A percentile compares a stretch with the other conserved stretches of the same genome.
phyloP scores from a whole-genome alignment of 805 yeast species.

The Zygosaccharomyces pseudorouxii region DNA sequence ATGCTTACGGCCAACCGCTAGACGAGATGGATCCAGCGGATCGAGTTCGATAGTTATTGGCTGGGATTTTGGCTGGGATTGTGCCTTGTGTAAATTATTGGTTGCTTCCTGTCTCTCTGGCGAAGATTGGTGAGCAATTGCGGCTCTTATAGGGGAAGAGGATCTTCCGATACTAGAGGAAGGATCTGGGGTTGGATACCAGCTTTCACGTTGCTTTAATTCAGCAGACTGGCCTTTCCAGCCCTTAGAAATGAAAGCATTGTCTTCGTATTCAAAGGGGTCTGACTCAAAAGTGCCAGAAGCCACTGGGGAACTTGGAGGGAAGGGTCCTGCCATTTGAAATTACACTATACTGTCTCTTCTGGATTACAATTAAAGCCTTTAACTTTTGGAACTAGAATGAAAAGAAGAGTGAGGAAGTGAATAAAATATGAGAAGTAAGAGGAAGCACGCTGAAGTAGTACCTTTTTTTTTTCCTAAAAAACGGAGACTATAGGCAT shows the following conservation, averaged over 20 bases:
- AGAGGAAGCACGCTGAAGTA: background rate
- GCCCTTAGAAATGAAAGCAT: background rate
- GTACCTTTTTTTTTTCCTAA: background rate
- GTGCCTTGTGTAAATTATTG: background rate
- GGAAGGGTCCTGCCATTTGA: constrained; percentile 22
- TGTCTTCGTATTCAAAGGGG: background rate
- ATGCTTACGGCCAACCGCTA: constrained; percentile 32
- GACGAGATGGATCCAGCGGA: constrained; percentile 17
- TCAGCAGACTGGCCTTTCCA: background rate
- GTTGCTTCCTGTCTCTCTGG: background rate
- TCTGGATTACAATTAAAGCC: background rate
- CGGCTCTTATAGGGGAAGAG: constrained; percentile 34
- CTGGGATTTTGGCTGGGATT: background rate
- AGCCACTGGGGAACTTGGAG: constrained; percentile 39
- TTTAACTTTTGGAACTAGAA: background rate
- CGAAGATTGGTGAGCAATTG: constrained; percentile 4
- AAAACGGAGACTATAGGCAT: background rate
- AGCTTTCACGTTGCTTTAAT: constrained; percentile 13
- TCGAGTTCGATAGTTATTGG: constrained; percentile 17
- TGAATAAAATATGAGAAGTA: background rate
- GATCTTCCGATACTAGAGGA: constrained; percentile 49
- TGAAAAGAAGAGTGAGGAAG: background rate
- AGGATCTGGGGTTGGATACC: constrained; percentile 71
- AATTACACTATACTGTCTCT: background rate
- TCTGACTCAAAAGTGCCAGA: constrained; percentile 1